Conservation (phyloP, 805 yeast species). For the Brettanomyces bruxellensis region DNA sequence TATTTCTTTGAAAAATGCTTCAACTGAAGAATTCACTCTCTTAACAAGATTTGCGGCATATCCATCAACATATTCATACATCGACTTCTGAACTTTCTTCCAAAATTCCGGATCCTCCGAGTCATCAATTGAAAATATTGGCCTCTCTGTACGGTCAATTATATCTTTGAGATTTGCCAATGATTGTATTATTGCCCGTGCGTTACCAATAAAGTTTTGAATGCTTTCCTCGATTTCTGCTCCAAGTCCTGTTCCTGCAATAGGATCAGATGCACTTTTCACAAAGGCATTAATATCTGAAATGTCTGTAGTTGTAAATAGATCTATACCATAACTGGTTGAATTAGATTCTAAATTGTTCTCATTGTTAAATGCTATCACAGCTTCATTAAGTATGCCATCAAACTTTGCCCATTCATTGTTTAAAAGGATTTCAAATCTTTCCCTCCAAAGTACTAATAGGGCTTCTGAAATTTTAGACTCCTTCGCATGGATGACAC, state of each 20-base stretch:
- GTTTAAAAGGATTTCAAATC: conserved; percentile 9
- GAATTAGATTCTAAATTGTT: conserved; percentile 13
- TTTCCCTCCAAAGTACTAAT: no score
- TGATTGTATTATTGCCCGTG: conserved; percentile 9
- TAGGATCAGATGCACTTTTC: not conserved
- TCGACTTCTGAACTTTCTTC: conserved; percentile 8
- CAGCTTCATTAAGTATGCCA: conserved; percentile 3
- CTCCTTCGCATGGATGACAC: not conserved
- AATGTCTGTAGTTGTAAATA: conserved; percentile 10
- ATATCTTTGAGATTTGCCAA: conserved; percentile 14
- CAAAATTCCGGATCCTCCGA: conserved; percentile 25
- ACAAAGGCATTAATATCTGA: not conserved
- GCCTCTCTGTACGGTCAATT: conserved; percentile 16
- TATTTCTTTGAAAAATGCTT: conserved; percentile 12
- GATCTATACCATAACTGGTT: conserved; percentile 13
- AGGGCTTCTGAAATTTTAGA: no score
- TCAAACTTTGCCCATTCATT: conserved; percentile 12
- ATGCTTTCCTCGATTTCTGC: not conserved
- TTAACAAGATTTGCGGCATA: conserved; percentile 9
- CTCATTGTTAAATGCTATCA: conserved; percentile 10
- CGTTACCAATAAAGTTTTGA: conserved; percentile 9
- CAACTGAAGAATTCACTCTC: conserved; percentile 6
- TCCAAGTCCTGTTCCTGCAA: not conserved
- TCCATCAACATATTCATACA: conserved; percentile 10
- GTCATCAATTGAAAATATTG: conserved; percentile 28